Evolutionary conservation across 2,329 filamentous ascomycete genomes (phyloP).

Genomic region (Fusarium sp.): DNA sequence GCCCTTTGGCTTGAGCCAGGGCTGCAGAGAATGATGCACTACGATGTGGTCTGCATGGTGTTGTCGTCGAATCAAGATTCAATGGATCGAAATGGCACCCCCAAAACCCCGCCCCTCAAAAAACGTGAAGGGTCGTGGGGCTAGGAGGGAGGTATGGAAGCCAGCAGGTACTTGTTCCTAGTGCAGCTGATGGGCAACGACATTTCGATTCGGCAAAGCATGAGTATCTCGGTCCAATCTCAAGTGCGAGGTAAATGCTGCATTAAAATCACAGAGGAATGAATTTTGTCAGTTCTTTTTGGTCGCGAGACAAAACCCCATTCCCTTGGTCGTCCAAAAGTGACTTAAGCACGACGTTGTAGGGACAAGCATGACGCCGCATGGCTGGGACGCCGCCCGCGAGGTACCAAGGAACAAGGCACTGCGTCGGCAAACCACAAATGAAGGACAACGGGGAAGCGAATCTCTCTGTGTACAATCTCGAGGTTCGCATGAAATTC

Average conservation of each 20-base stretch:
- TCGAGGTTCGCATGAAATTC: neutral
- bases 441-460: neutral
- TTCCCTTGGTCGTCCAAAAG: neutral
- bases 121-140: conserved; percentile 37
- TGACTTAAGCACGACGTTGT: neutral
- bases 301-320: neutral
- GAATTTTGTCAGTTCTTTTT: neutral
- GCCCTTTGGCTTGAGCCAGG: conserved; percentile 16
- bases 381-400: neutral
- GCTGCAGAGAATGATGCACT: conserved; percentile 32
- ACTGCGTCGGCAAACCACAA: neutral
- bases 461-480: neutral
- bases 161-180: neutral
- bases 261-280: neutral
- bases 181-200: conserved; percentile 6
- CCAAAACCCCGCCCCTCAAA: conserved; percentile 35
- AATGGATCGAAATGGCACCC: conserved; percentile 32
- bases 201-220: conserved; percentile 19
- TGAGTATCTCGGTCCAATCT: neutral
- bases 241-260: neutral
- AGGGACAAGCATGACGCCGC: neutral
- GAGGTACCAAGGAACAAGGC: neutral
- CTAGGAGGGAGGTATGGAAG: conserved; percentile 5
- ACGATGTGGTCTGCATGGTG: conserved; percentile 17
- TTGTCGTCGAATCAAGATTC: conserved; percentile 45